A percentile compares a stretch with the other conserved stretches of the same genome.
Evolutionary conservation across 371 early-diverging fungal genomes (phyloP).

Genomic region (Neoconidiobolus thromboides): DNA sequence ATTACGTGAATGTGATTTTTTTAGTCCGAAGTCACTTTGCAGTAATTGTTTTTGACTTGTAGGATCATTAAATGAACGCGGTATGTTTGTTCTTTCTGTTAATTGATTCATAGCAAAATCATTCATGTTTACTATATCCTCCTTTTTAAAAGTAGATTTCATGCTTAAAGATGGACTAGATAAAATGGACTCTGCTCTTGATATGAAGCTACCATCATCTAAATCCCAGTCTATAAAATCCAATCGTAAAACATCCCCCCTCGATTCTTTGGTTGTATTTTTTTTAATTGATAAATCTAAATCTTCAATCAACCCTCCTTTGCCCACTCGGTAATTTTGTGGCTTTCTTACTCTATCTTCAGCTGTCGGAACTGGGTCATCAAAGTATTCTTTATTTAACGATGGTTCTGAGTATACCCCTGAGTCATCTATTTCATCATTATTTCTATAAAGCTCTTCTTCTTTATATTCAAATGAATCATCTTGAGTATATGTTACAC

Average conservation of each 20-base stretch:
- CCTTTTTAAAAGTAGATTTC: not conserved
- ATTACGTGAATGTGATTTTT: constrained; percentile 2
- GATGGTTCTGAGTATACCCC: not conserved
- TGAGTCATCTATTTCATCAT: not conserved
- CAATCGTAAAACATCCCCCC: not conserved
- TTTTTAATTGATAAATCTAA: constrained; percentile 3
- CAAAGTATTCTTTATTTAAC: not conserved
- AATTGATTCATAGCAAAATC: not conserved
- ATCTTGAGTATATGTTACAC: no score
- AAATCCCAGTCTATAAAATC: constrained; percentile 5
- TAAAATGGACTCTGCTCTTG: not conserved
- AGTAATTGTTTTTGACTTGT: not conserved
- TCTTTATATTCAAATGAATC: no score
- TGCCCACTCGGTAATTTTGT: not conserved
- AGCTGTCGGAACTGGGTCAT: not conserved
- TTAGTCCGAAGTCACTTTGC: not conserved
- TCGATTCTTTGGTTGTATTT: not conserved
- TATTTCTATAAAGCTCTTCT: no score
- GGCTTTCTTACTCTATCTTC: not conserved
- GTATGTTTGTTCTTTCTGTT: not conserved
- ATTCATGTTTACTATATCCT: not conserved
- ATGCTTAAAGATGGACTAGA: no score
- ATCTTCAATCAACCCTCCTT: constrained; percentile 3
- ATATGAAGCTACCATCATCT: not conserved
- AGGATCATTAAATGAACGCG: not conserved